These are phyloP conservation scores for Prasinococcaceae sp. DNA, from an alignment of 139 green algal species.

Conservation along the genomic window DNA sequence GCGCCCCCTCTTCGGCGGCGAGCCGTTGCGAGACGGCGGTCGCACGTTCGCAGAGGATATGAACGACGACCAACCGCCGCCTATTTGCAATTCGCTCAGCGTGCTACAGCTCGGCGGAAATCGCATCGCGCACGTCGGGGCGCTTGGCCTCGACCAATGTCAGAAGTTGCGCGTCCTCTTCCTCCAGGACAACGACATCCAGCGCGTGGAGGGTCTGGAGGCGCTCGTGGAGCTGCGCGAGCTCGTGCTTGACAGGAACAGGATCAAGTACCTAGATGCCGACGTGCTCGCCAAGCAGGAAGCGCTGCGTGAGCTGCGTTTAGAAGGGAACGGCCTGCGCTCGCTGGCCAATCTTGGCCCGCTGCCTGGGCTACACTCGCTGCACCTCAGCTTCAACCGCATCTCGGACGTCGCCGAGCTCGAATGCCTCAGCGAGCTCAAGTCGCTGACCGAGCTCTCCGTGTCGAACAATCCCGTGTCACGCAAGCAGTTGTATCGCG, in stretches of 20 bases:
- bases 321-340: background rate
- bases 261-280: slow-evolving; percentile 32
- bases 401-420: slow-evolving; percentile 38
- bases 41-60: no score
- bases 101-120: slow-evolving; percentile 24
- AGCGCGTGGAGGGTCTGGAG: slow-evolving; percentile 39
- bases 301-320: background rate
- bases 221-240: slow-evolving; percentile 41
- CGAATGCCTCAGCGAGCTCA: slow-evolving; percentile 29
- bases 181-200: slow-evolving; percentile 45
- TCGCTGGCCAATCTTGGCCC: background rate
- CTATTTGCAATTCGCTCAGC: slow-evolving; percentile 23
- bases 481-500: no score
- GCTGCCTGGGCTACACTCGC: slow-evolving; percentile 15
- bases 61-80: slow-evolving; percentile 19
- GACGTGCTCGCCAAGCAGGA: background rate
- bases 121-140: background rate
- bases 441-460: slow-evolving; percentile 34
- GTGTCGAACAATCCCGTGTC: slow-evolving; percentile 46
- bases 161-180: slow-evolving; percentile 1
- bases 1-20: no score
- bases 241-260: slow-evolving; percentile 51
- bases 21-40: no score
- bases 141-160: background rate
- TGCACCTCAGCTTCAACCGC: slow-evolving; percentile 44